These are phyloP conservation scores for Aureobasidium mangrovei DNA, from an alignment of 2,329 filamentous ascomycete genomes.

Conservation along the genomic window DNA sequence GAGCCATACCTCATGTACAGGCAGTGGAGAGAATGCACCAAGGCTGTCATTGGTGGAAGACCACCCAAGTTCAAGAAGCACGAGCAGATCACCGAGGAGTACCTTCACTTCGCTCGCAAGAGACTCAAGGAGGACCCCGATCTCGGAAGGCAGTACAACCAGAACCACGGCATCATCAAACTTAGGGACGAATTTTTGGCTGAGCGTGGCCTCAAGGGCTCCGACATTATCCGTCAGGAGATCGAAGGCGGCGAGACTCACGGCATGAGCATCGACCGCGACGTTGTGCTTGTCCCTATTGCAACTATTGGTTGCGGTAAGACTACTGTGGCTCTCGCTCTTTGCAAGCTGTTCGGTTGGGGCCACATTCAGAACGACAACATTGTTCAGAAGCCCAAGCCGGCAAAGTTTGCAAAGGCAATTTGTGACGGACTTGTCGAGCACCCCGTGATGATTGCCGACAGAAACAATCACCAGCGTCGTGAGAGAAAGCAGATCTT, in stretches of 20 bases:
- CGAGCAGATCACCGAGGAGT: constrained; percentile 79
- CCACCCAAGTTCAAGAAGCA: constrained; percentile 79
- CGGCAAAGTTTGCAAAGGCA: constrained; percentile 65
- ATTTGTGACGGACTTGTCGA: constrained; percentile 57
- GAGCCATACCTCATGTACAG: constrained; percentile 98
- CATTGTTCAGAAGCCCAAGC: constrained; percentile 68
- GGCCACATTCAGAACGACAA: constrained; percentile 97
- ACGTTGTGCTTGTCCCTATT: constrained; percentile 80
- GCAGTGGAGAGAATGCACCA: constrained; percentile 97
- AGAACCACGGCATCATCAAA: constrained; percentile 91
- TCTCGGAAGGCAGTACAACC: constrained; percentile 62
- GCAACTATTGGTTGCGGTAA: constrained; percentile 95
- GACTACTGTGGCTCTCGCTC: constrained; percentile 78
- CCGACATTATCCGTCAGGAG: constrained; percentile 76
- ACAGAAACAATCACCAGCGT: constrained; percentile 86
- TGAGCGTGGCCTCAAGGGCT: constrained; percentile 74
- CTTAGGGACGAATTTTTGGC: constrained; percentile 81
- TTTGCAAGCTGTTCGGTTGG: constrained; percentile 79
- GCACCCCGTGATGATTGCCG: constrained; percentile 70
- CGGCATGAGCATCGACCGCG: constrained; percentile 49
- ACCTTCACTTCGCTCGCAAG: constrained; percentile 70
- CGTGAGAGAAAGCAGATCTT: constrained; percentile 85
- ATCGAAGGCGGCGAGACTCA: constrained; percentile 44
- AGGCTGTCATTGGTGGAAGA: constrained; percentile 69
- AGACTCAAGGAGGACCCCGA: constrained; percentile 60